Conservation (phyloP, 2,329 filamentous ascomycete genomes). For the Trichophaea hybrida region DNA sequence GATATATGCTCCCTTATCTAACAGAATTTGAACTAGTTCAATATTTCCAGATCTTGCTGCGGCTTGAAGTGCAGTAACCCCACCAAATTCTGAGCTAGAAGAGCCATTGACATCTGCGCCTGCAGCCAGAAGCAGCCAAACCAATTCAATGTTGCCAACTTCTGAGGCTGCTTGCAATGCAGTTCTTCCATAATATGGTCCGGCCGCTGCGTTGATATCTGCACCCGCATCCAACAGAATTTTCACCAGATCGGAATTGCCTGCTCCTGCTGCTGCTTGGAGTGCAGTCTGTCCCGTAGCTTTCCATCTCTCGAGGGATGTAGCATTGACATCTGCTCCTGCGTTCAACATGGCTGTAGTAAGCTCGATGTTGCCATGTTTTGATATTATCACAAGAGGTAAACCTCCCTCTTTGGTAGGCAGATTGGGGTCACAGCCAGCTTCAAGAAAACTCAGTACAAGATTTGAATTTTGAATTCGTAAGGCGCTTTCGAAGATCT, state of each 20-base stretch:
- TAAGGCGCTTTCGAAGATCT: not conserved
- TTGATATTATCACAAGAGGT: not conserved
- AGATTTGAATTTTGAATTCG: not conserved
- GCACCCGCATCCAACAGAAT: conserved; percentile 1
- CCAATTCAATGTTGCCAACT: not conserved
- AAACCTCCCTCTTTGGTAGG: not conserved
- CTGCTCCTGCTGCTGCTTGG: not conserved
- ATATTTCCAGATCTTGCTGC: not conserved
- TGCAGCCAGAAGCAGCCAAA: not conserved
- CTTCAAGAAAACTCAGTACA: not conserved
- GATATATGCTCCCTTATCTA: not conserved
- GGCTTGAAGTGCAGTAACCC: conserved; percentile 1
- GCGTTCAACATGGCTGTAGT: not conserved
- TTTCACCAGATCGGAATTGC: not conserved
- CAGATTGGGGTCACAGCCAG: not conserved
- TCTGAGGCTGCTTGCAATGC: not conserved
- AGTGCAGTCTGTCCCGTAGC: conserved; percentile 1
- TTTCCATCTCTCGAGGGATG: not conserved
- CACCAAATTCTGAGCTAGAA: too few relatives aligned
- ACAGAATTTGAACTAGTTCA: not conserved
- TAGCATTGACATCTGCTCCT: not conserved
- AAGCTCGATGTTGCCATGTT: not conserved
- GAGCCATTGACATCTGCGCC: conserved; percentile 8
- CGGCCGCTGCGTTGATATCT: not conserved
- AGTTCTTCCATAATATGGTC: not conserved